Evolutionary conservation across 2,329 filamentous ascomycete species (phyloP), one percentile per base, ranked within the genome.

Genomic region (Cercospora berteroae): DNA sequence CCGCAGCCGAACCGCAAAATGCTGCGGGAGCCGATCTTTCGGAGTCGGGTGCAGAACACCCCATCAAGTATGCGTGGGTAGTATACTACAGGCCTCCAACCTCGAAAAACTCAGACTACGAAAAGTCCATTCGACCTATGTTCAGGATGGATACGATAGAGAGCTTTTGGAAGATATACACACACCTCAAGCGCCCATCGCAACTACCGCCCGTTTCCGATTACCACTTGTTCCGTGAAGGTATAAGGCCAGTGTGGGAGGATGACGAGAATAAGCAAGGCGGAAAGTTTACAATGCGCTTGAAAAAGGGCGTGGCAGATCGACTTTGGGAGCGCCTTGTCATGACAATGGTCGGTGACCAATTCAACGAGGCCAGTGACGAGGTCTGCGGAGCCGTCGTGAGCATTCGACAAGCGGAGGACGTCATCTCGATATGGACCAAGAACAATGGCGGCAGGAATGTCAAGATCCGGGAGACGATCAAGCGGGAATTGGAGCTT

Each of bases 11-110:
- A 23, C 29, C 73, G 13, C 74, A 71, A 83, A 84, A 81, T 77
- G 81, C 66, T 29, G 60, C 70, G n/a, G 66, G 65, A 20, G 64
- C 69, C 2, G 81, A 79, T 79, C 8, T 50, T 2, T 55, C 50
- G 23, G 48, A 63, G 31, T 16, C 29, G 29, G 29, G 29, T 31
- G 25, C 61, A 5, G 61, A 36, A 39, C 61, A 63, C n/a, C 85
- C 87, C 68, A 85, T 98, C 74, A 93, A 91, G 81, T 89, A 93
- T 79, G 90, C 89, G 70, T 99, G 95, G 95, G 90, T 96, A 36
- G 93, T 98, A 79, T 98, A 95, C 93, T 99, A 96, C 81, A 88
- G 95, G 67, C 95, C 95, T 44, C 95, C 95, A 60, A 97, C 96
- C 74, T 94, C 93, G 72, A 99, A 99, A 83, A 95, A 94, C 72